Conservation (phyloP, 352 stramenopile genomes). For the Chrysophaeum taylorii region DNA sequence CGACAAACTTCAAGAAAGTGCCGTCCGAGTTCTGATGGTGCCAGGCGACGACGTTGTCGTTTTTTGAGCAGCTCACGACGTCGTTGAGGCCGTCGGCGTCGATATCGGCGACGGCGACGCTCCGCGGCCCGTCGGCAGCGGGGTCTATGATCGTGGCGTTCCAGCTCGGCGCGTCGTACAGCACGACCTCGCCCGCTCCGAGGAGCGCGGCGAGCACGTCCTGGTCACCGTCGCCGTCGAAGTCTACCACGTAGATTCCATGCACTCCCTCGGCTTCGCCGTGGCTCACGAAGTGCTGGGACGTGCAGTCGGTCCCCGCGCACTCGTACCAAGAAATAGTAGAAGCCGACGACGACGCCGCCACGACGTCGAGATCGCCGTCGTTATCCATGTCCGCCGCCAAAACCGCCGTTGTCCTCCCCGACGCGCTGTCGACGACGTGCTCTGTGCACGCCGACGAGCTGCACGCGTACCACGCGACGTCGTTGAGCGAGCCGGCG, state of each 20-base stretch:
- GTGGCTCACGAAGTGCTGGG: too few species aligned
- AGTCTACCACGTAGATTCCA: conserved; percentile 17
- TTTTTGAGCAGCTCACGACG: not conserved
- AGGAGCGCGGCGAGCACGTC: conserved; percentile 22
- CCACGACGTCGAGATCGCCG: not conserved
- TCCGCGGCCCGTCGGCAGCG: not conserved
- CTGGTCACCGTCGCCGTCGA: conserved; percentile 27
- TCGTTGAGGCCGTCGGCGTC: not conserved
- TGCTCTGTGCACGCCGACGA: not conserved
- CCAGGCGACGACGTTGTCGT: not conserved
- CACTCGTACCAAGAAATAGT: not conserved
- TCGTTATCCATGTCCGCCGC: not conserved
- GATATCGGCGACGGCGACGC: not conserved
- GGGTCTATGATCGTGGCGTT: not conserved
- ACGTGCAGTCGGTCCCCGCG: not conserved
- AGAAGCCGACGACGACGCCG: too few species aligned
- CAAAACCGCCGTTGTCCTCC: not conserved
- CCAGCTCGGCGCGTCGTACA: not conserved
- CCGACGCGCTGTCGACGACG: not conserved
- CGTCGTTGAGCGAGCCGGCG: not conserved
- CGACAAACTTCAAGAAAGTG: not conserved
- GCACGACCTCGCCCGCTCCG: not conserved
- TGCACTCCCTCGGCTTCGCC: not conserved
- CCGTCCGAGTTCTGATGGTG: not conserved
- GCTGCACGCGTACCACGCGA: not conserved